phyloP scores from a whole-genome alignment of 2,329 filamentous ascomycete species.

The Elsinoe perseae region DNA sequence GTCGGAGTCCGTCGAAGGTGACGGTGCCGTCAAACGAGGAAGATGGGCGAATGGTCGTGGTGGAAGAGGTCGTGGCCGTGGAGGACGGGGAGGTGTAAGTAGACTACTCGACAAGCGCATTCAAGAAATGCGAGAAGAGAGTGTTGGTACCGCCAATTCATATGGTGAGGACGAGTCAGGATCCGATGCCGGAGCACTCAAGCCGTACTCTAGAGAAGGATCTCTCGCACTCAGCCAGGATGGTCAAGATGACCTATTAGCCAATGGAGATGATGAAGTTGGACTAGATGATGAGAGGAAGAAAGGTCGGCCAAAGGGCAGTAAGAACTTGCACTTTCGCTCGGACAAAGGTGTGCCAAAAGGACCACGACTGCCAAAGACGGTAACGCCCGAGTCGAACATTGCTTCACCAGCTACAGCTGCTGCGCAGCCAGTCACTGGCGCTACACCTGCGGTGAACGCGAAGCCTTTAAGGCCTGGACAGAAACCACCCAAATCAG shows the following conservation, averaged over 20 bases:
- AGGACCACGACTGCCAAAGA: conserved; percentile 34
- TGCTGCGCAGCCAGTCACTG: conserved; percentile 5
- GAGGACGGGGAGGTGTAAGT: conserved; percentile 15
- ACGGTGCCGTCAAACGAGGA: conserved; percentile 14
- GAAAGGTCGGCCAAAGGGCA: conserved; percentile 37
- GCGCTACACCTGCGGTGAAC: neutral
- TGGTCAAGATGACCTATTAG: conserved; percentile 4
- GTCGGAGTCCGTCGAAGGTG: conserved; percentile 19
- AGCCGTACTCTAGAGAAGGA: conserved; percentile 24
- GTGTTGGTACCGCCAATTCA: conserved; percentile 26
- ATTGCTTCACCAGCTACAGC: neutral
- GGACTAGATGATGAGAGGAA: conserved; percentile 17
- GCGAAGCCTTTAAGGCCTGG: conserved; percentile 20
- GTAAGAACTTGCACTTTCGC: conserved; percentile 40
- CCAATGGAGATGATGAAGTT: conserved; percentile 2
- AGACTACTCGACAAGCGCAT: conserved; percentile 32
- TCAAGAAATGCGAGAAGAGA: conserved; percentile 40
- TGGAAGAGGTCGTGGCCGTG: conserved; percentile 15
- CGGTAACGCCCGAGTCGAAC: conserved; percentile 3
- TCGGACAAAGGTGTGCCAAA: conserved; percentile 45
- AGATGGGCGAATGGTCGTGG: conserved; percentile 15
- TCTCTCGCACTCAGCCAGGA: conserved; percentile 17
- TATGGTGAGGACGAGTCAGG: conserved; percentile 18
- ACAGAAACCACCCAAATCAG: conserved; percentile 30
- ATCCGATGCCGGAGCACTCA: conserved; percentile 22